Percentiles rank a stretch among this genome's conserved stretches.
Conservation (phyloP, 2,329 filamentous ascomycete species). For the Dactylella cylindrospora region DNA sequence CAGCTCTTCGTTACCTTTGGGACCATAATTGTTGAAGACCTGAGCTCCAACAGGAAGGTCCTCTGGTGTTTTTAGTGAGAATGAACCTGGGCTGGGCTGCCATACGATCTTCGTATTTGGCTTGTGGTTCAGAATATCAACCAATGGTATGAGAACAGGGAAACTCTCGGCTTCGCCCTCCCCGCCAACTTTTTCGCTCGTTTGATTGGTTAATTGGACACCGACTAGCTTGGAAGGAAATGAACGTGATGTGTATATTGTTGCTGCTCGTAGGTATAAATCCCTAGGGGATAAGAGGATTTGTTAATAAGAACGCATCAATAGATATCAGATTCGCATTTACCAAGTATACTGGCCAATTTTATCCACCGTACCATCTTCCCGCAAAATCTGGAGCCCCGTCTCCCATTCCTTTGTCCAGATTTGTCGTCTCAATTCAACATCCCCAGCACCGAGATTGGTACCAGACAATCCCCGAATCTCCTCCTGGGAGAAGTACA, state of each 20-base stretch:
- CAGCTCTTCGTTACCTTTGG: conserved; percentile 59
- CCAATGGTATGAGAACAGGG: conserved; percentile 57
- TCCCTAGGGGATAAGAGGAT: too few species aligned
- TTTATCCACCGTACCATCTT: conserved; percentile 49
- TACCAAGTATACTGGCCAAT: conserved; percentile 53
- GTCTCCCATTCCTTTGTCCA: conserved; percentile 52
- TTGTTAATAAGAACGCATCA: too few species aligned
- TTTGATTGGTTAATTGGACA: conserved; percentile 17
- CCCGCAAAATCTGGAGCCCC: conserved; percentile 50
- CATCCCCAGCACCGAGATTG: conserved; percentile 45
- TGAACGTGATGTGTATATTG: conserved; percentile 58
- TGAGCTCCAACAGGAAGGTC: conserved; percentile 52
- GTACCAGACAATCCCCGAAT: conserved; percentile 47
- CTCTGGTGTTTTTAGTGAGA: conserved; percentile 16
- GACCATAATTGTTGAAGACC: conserved; percentile 60
- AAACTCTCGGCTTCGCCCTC: conserved; percentile 18
- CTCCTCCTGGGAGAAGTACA: conserved; percentile 47
- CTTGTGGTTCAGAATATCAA: conserved; percentile 58
- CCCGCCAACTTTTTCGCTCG: not conserved
- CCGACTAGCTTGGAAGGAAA: conserved; percentile 54
- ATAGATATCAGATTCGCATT: conserved; percentile 40
- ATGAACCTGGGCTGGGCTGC: conserved; percentile 51
- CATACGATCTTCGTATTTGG: conserved; percentile 56
- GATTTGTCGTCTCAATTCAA: conserved; percentile 48
- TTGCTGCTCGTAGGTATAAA: conserved; percentile 58